A percentile compares a stretch with the other conserved stretches of the same genome.
Conservation (phyloP, 2,329 filamentous ascomycete species). For the Trichoderma asperellum region DNA sequence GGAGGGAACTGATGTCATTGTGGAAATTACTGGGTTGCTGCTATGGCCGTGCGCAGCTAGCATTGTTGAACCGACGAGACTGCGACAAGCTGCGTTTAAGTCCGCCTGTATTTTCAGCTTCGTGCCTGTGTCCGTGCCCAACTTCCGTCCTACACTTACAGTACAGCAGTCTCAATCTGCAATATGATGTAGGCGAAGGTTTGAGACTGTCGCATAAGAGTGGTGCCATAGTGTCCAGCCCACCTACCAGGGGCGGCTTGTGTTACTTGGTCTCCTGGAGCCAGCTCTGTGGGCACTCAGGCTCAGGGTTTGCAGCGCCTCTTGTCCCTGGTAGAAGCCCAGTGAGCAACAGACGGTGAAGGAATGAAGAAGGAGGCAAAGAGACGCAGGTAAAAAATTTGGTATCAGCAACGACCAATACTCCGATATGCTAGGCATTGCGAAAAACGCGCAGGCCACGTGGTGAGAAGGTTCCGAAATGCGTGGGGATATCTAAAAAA, state of each 20-base stretch:
- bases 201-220: slow-evolving; percentile 13
- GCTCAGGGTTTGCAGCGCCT: slow-evolving; percentile 9
- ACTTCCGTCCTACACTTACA: slow-evolving; percentile 2
- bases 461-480: slow-evolving; percentile 26
- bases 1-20: slow-evolving; percentile 29
- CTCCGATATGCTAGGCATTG: slow-evolving; percentile 19
- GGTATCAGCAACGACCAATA: slow-evolving; percentile 23
- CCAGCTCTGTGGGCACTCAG: slow-evolving; percentile 5
- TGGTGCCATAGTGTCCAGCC: slow-evolving; percentile 1
- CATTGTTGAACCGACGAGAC: slow-evolving; percentile 17
- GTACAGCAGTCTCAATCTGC: neutral
- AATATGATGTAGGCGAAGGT: slow-evolving; percentile 11
- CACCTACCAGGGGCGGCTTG: slow-evolving; percentile 1
- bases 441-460: slow-evolving; percentile 28
- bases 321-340: neutral
- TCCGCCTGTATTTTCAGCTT: slow-evolving; percentile 16
- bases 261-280: neutral
- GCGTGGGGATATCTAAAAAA: slow-evolving; percentile 18
- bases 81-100: slow-evolving; percentile 19
- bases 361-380: neutral
- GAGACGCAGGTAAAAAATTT: neutral
- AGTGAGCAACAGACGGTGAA: slow-evolving; percentile 14
- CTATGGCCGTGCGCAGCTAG: slow-evolving; percentile 15
- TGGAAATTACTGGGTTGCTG: slow-evolving; percentile 23
- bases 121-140: slow-evolving; percentile 23